phyloP scores from a whole-genome alignment of 2,329 filamentous ascomycete species.

The Microsporum canis region DNA sequence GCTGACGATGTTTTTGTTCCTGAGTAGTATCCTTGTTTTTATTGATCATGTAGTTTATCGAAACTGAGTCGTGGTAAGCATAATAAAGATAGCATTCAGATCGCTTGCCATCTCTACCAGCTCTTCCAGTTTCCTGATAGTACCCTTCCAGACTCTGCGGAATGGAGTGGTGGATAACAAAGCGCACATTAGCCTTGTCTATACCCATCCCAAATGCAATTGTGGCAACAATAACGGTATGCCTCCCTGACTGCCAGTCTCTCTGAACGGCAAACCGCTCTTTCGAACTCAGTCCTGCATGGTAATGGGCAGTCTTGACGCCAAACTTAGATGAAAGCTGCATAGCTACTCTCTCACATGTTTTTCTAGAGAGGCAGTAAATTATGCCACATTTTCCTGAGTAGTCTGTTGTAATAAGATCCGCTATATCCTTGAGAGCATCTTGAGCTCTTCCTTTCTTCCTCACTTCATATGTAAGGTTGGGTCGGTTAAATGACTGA shows the following conservation, averaged over 20 bases:
- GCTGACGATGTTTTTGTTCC: conserved; percentile 74
- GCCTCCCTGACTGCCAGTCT: conserved; percentile 66
- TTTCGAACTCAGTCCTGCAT: conserved; percentile 60
- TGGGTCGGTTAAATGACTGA: conserved; percentile 95
- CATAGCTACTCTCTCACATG: conserved; percentile 67
- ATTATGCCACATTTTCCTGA: conserved; percentile 70
- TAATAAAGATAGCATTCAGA: conserved; percentile 91
- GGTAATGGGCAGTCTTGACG: conserved; percentile 73
- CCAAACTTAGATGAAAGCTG: conserved; percentile 50
- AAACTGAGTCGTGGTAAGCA: conserved; percentile 62
- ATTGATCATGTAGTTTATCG: conserved; percentile 68
- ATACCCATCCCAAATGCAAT: conserved; percentile 99
- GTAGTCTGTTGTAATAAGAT: conserved; percentile 58
- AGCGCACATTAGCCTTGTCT: conserved; percentile 91
- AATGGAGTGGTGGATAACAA: conserved; percentile 84
- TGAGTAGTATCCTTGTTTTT: conserved; percentile 58
- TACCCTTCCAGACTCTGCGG: conserved; percentile 96
- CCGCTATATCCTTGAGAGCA: conserved; percentile 42
- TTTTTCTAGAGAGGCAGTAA: conserved; percentile 78
- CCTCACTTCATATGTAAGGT: conserved; percentile 77
- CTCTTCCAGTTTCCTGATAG: conserved; percentile 94
- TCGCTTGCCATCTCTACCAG: conserved; percentile 75
- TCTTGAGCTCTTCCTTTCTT: conserved; percentile 53
- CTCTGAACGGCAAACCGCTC: conserved; percentile 63
- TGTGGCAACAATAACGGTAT: conserved; percentile 89